Percentiles rank a stretch among this genome's conserved stretches.
Evolutionary conservation across 495 filamentous ascomycete genomes (phyloP).

Genomic region (Rhypophila decipiens): DNA sequence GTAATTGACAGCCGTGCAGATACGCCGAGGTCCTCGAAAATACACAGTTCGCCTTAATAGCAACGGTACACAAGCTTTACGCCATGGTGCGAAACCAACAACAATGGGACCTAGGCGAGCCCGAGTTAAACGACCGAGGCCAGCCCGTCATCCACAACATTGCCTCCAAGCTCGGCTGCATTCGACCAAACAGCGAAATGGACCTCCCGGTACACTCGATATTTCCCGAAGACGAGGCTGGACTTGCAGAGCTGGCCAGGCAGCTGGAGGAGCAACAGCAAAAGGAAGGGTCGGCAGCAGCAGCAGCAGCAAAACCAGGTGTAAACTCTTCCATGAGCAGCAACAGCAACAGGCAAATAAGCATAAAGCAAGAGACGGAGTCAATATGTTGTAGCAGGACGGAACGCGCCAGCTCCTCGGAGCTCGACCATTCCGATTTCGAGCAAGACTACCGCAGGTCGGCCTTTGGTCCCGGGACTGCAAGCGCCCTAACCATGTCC

Average conservation of each 20-base stretch:
- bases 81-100: conserved; percentile 50
- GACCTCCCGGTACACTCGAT: conserved; percentile 47
- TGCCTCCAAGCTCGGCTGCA: conserved; percentile 50
- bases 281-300: conserved; percentile 16
- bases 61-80: conserved; percentile 53
- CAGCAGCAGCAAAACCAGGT: no score
- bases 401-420: conserved; percentile 46
- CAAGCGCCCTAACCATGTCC: conserved; percentile 36
- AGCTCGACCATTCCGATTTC: conserved; percentile 46
- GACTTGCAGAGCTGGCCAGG: conserved; percentile 43
- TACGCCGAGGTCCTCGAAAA: conserved; percentile 55
- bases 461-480: conserved; percentile 23
- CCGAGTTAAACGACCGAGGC: conserved; percentile 49
- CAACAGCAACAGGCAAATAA: conserved; percentile 15
- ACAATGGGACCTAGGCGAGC: conserved; percentile 49
- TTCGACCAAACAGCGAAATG: conserved; percentile 47
- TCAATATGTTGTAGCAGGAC: conserved; percentile 27
- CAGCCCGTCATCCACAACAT: conserved; percentile 53
- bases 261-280: conserved; percentile 40
- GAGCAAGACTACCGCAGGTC: conserved; percentile 43
- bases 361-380: conserved; percentile 29
- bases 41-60: conserved; percentile 50
- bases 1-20: conserved; percentile 25
- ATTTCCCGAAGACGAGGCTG: conserved; percentile 49
- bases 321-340: no score